Base-by-base conservation (phyloP, 208 protist genomes). In the Crithidia acanthocephali region DNA sequence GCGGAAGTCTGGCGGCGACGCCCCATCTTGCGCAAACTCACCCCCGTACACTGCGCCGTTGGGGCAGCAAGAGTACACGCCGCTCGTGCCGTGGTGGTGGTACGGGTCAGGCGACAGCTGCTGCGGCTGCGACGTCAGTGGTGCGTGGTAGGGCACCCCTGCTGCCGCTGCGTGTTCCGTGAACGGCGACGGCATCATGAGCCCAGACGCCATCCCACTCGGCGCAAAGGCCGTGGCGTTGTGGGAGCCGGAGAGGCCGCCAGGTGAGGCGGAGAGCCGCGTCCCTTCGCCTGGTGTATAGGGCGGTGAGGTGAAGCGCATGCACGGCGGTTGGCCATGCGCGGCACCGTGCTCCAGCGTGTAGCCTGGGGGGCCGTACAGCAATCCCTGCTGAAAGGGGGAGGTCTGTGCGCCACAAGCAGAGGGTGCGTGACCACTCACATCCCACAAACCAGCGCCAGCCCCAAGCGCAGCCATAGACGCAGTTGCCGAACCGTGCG, bases 201-300 rank as follows among this genome's bases (percentile, higher is more conserved):
- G 16, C 37, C 13, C 25, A 40, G 59, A 65, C 18, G 44, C 13
- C 61, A 67, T 42, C 25, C 61, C 47, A 30, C 47, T 53, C 32
- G 16, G 32, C 16, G 20, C 10, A 15, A n/a, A 44, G 20, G 37
- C 8, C 27, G 61, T 44, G 51, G 42, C 47, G 58, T 62, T 77
- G 27, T 23, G 64, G 32, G 64, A 77, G 2, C 57, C 51, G 18
- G 72, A 62, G 33, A 77, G 57, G 20, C 64, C 72, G 16, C 72
- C 72, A 13, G 72, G 72, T 7, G 72, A 67, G 56, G 56, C 56
- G n/a, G 63, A 72, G 10, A 77, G 55, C 32, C 30, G 72, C 50
- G 63, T 65, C 48, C 18, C 60, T 13, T 77, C 37, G 10, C 22
- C 61, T 10, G 61, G 61, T 1, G 61, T 67, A 32, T 28, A 56